Conservation (phyloP, 1,284 basidiomycete genomes). For the Albatrellus sp. region DNA sequence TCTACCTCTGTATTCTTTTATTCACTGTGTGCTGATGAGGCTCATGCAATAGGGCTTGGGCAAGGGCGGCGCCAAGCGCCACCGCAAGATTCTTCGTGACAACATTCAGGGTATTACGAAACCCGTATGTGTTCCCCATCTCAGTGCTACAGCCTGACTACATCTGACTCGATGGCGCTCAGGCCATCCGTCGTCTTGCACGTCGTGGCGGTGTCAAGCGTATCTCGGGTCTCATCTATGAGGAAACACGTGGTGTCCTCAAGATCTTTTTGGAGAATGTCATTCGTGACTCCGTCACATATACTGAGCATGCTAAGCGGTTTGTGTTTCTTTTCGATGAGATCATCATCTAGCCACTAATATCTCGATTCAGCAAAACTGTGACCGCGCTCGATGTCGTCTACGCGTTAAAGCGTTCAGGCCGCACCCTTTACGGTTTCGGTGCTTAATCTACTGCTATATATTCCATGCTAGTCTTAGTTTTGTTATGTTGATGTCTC, state of each 20-base stretch:
- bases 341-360: neutral
- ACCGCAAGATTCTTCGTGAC: constrained; percentile 63
- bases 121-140: constrained; percentile 25
- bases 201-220: constrained; percentile 79
- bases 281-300: constrained; percentile 83
- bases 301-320: constrained; percentile 83
- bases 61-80: constrained; percentile 66
- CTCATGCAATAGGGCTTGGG: constrained; percentile 32
- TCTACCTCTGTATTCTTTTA: no score
- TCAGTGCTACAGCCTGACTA: neutral
- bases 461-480: no score
- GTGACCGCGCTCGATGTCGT: constrained; percentile 75
- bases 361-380: constrained; percentile 46
- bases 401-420: constrained; percentile 76
- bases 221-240: constrained; percentile 77
- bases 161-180: constrained; percentile 6
- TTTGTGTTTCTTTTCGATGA: constrained; percentile 15
- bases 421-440: constrained; percentile 74
- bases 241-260: constrained; percentile 74
- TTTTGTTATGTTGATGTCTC: no score
- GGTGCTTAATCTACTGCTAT: constrained; percentile 19
- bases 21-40: neutral
- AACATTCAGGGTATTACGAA: constrained; percentile 65
- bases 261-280: constrained; percentile 74
- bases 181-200: constrained; percentile 76